phyloP scores from a whole-genome alignment of 2,329 filamentous ascomycete genomes.

The Talaromyces sp. region DNA sequence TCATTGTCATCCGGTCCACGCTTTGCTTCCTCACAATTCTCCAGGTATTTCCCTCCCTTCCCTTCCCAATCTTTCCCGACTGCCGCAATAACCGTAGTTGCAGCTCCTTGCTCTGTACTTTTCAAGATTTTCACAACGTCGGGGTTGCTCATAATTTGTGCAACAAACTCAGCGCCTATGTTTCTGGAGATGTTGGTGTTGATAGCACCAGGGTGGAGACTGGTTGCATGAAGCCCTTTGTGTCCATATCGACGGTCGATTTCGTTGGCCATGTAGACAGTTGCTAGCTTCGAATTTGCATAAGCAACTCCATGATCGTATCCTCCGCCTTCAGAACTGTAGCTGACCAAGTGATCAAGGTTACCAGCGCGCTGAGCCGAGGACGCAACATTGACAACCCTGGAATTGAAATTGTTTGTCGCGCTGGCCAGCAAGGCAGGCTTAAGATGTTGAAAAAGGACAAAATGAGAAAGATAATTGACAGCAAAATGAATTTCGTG shows the following conservation, averaged over 20 bases:
- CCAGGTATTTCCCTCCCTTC: slow-evolving; percentile 29
- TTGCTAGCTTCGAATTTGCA: slow-evolving; percentile 46
- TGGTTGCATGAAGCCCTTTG: slow-evolving; percentile 38
- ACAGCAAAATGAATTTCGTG: slow-evolving; percentile 32
- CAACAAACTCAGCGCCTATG: neutral
- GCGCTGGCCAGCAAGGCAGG: slow-evolving; percentile 11
- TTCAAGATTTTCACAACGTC: slow-evolving; percentile 18
- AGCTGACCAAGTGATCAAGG: slow-evolving; percentile 17
- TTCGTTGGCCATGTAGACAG: slow-evolving; percentile 47
- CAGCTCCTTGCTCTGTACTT: slow-evolving; percentile 29
- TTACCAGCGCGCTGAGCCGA: slow-evolving; percentile 35
- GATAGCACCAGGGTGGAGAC: slow-evolving; percentile 35
- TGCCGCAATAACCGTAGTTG: slow-evolving; percentile 30
- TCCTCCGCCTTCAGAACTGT: slow-evolving; percentile 17
- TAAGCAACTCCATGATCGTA: slow-evolving; percentile 36
- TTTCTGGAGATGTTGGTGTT: slow-evolving; percentile 3
- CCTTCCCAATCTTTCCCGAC: slow-evolving; percentile 23
- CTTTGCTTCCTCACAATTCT: slow-evolving; percentile 13
- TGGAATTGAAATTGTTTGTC: slow-evolving; percentile 35
- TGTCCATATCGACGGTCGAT: slow-evolving; percentile 45
- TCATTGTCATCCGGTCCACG: slow-evolving; percentile 4
- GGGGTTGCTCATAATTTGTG: neutral
- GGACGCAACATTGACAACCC: slow-evolving; percentile 45
- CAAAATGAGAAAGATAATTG: slow-evolving; percentile 29
- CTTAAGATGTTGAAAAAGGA: slow-evolving; percentile 26